Conservation (phyloP, 2,329 filamentous ascomycete species). For the Rhytidhysteron rufulum region DNA sequence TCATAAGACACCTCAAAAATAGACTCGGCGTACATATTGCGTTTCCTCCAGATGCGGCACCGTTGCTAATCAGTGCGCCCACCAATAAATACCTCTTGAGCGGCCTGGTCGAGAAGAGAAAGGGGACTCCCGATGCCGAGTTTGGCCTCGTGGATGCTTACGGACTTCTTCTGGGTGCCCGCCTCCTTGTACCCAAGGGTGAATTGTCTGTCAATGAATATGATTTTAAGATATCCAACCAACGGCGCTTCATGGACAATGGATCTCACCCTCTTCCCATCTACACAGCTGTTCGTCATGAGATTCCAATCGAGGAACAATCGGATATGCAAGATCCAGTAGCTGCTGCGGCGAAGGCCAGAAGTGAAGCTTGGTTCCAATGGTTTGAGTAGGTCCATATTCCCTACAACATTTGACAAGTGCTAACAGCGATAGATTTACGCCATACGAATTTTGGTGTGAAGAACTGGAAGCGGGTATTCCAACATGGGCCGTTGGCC, state of each 20-base stretch:
- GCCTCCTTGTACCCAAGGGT: conserved; percentile 80
- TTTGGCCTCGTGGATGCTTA: conserved; percentile 94
- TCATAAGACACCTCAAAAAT: conserved; percentile 82
- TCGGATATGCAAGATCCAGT: conserved; percentile 30
- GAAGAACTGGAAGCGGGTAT: conserved; percentile 90
- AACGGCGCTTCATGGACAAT: conserved; percentile 69
- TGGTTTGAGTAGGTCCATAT: conserved; percentile 76
- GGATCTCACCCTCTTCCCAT: conserved; percentile 87
- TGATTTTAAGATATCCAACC: conserved; percentile 90
- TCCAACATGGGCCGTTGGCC: conserved; percentile 87
- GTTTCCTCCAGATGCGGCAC: conserved; percentile 80
- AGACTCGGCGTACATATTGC: conserved; percentile 86
- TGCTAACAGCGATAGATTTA: conserved; percentile 38
- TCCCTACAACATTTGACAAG: background rate
- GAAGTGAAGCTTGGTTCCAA: conserved; percentile 83
- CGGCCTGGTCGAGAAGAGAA: conserved; percentile 86
- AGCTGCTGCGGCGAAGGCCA: conserved; percentile 44
- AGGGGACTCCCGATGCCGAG: conserved; percentile 72
- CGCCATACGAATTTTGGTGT: conserved; percentile 91
- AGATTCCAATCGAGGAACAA: conserved; percentile 69
- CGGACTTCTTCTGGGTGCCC: conserved; percentile 76
- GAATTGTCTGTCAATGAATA: conserved; percentile 71
- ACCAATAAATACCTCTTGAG: conserved; percentile 90
- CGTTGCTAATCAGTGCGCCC: conserved; percentile 77
- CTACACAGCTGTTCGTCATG: conserved; percentile 91